Evolutionary conservation across 2,329 filamentous ascomycete genomes (phyloP).

Genomic region (Mycosphaerella sp.): DNA sequence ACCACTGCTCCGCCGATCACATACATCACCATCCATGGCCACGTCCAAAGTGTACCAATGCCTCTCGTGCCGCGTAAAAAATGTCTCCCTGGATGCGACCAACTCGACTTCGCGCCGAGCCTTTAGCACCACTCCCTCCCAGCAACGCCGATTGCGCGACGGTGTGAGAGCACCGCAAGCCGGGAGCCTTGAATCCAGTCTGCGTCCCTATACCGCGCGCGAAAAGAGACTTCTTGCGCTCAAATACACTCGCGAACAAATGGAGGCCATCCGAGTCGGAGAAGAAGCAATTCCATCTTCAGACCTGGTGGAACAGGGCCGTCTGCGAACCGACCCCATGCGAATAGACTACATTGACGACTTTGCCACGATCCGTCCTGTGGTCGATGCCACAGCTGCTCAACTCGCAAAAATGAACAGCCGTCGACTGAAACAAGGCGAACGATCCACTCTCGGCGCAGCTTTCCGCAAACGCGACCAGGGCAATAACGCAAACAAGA

Average conservation of each 20-base stretch:
- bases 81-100: conserved; percentile 7
- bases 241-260: conserved; percentile 73
- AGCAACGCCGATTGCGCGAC: conserved; percentile 33
- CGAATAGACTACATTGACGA: conserved; percentile 73
- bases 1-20: not conserved
- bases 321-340: conserved; percentile 65
- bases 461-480: not conserved
- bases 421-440: conserved; percentile 40
- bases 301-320: conserved; percentile 68
- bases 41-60: conserved; percentile 29
- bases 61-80: conserved; percentile 30
- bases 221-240: conserved; percentile 57
- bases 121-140: conserved; percentile 37
- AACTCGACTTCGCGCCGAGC: conserved; percentile 31
- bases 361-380: conserved; percentile 67
- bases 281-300: conserved; percentile 67
- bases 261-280: conserved; percentile 72
- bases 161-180: conserved; percentile 11
- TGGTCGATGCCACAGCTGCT: conserved; percentile 57
- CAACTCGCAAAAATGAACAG: conserved; percentile 50
- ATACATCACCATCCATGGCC: conserved; percentile 16
- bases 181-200: conserved; percentile 16
- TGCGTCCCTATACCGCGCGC: conserved; percentile 55
- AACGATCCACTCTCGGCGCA: conserved; percentile 4
- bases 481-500: conserved; percentile 36